Percentiles rank a stretch among this genome's conserved stretches.
Conservation (phyloP, 768 basidiomycete species). For the Suillus alpinus region DNA sequence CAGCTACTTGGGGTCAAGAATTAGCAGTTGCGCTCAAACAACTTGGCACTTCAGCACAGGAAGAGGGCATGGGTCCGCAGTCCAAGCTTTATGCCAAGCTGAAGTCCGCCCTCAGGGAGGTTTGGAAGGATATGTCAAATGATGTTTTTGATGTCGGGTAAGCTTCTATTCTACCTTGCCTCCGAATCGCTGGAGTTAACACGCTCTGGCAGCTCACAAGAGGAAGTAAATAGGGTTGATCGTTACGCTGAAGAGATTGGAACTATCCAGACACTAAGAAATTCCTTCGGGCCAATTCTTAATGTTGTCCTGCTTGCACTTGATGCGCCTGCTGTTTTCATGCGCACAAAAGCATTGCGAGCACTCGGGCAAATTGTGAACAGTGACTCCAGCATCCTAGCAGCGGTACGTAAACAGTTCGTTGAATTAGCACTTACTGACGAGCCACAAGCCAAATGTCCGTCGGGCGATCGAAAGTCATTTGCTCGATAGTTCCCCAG, state of each 20-base stretch:
- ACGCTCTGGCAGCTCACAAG: conserved; percentile 51
- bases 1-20: conserved; percentile 80
- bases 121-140: conserved; percentile 66
- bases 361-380: conserved; percentile 88
- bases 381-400: conserved; percentile 81
- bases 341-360: conserved; percentile 91
- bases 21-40: conserved; percentile 67
- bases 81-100: conserved; percentile 51
- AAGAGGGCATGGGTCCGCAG: conserved; percentile 25
- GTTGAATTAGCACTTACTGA: conserved; percentile 5
- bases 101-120: conserved; percentile 60
- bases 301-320: conserved; percentile 74
- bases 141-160: conserved; percentile 87
- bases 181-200: neutral
- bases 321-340: conserved; percentile 84
- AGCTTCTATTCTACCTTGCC: conserved; percentile 14
- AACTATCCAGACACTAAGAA: conserved; percentile 68
- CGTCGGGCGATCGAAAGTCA: conserved; percentile 86
- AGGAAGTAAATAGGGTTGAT: conserved; percentile 69
- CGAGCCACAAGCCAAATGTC: conserved; percentile 58
- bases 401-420: conserved; percentile 48
- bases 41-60: conserved; percentile 46
- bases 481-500: conserved; percentile 86
- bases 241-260: conserved; percentile 73
- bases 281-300: conserved; percentile 82